These are phyloP conservation scores for Alternaria conjuncta DNA, from an alignment of 2,329 filamentous ascomycete genomes.

Conservation along the genomic window DNA sequence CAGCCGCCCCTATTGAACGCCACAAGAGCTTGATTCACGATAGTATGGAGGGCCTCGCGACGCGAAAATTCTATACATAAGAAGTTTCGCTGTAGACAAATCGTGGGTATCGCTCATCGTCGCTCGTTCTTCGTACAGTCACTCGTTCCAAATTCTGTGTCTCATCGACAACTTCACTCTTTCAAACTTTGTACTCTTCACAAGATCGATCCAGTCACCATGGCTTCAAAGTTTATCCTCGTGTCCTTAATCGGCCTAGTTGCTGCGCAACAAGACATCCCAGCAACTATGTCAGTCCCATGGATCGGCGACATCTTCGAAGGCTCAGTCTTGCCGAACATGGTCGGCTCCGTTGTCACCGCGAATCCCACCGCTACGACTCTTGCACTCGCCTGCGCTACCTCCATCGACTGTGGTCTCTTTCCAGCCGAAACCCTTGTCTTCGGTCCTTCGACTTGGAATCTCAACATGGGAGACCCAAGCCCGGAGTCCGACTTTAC, in stretches of 20 bases:
- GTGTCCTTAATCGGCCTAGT: slow-evolving; percentile 14
- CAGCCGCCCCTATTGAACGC: slow-evolving; percentile 5
- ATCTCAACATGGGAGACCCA: slow-evolving; percentile 25
- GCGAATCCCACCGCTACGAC: slow-evolving; percentile 20
- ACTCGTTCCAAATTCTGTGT: neutral
- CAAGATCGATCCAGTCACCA: neutral
- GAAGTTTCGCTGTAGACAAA: neutral
- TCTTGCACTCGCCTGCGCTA: slow-evolving; percentile 14
- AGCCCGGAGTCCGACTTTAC: slow-evolving; percentile 23
- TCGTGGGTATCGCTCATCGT: neutral
- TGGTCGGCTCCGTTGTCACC: slow-evolving; percentile 22
- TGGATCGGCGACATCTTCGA: slow-evolving; percentile 9
- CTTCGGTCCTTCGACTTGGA: slow-evolving; percentile 26
- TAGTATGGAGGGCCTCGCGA: neutral
- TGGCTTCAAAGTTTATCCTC: slow-evolving; percentile 10
- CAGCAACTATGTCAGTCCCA: slow-evolving; percentile 19
- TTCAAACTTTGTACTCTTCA: neutral
- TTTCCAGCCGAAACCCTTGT: slow-evolving; percentile 28
- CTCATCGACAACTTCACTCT: neutral
- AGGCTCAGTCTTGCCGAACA: neutral
- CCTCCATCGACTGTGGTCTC: slow-evolving; percentile 21
- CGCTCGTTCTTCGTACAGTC: neutral
- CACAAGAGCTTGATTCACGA: neutral
- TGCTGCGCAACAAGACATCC: slow-evolving; percentile 16
- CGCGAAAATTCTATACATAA: neutral